phyloP scores from a whole-genome alignment of 352 stramenopile species.

The Globisporangium parvum region DNA sequence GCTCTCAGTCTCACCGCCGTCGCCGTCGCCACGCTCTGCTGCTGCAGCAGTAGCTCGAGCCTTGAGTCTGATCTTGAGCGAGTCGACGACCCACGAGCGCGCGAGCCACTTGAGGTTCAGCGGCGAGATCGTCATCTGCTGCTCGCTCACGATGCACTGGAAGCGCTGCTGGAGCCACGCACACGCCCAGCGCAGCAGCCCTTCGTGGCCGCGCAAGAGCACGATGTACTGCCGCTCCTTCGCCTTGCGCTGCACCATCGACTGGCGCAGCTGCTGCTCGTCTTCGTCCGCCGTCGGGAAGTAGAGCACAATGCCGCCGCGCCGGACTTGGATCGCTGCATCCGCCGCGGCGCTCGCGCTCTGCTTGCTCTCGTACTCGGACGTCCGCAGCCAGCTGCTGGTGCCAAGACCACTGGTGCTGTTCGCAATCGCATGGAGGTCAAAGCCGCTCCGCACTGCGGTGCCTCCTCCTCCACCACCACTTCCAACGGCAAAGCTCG shows the following conservation, averaged over 20 bases:
- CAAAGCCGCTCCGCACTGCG: not conserved
- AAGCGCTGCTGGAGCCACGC: slow-evolving; percentile 68
- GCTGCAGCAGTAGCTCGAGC: not conserved
- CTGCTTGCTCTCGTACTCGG: slow-evolving; percentile 4
- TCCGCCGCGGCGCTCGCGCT: not conserved
- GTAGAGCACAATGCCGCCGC: slow-evolving; percentile 58
- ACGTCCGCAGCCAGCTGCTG: not conserved
- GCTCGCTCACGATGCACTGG: slow-evolving; percentile 55
- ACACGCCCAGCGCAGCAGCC: slow-evolving; percentile 45
- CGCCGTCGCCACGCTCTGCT: no score
- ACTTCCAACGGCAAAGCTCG: slow-evolving; percentile 2
- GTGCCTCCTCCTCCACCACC: no score
- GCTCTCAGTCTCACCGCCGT: not conserved
- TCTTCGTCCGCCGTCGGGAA: slow-evolving; percentile 38
- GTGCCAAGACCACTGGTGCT: not conserved
- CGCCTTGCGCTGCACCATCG: slow-evolving; percentile 21
- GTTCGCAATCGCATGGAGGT: not conserved
- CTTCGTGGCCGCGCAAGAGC: slow-evolving; percentile 48
- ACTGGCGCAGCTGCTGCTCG: slow-evolving; percentile 8
- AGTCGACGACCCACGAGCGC: slow-evolving; percentile 36
- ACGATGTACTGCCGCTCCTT: slow-evolving; percentile 50
- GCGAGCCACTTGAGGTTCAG: slow-evolving; percentile 48
- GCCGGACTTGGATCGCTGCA: slow-evolving; percentile 1
- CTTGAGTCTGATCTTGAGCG: slow-evolving; percentile 20
- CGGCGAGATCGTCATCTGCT: slow-evolving; percentile 40